Base-by-base conservation (phyloP, 1,284 basidiomycete species). In the Ustilago lituana region DNA sequence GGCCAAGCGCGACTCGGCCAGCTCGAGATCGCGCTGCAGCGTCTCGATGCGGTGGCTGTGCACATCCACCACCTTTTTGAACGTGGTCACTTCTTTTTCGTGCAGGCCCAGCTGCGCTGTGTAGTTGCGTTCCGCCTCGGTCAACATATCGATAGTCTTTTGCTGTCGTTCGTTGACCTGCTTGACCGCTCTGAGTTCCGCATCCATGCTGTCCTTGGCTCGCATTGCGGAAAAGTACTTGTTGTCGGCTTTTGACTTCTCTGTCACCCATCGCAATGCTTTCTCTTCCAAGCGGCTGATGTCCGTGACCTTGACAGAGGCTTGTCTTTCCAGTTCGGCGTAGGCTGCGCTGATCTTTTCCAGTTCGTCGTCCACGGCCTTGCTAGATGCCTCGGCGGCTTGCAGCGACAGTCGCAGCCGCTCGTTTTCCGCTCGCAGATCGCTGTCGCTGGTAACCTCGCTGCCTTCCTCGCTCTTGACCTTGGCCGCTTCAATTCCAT, bases 171-270 rank as follows among this genome's bases (percentile, higher is more conserved):
- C 92, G 15, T 89, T 82, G 44, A 86, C 87, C 35, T 88, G 85
- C 31, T 85, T 82, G 20, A 90, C 83, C 31, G 87, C 88, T 80
- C 91, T 91, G 59, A 88, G 87, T 81, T 96, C 92, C 2, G 85
- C 85, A 32, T 93, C 91, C 5, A 90, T 83, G 3, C 90, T 89
- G 65, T 97, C 94, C 81, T 92, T 94, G 56, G 90, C 89, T 29
- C 92, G 89, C 90, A 95, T 93, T 5, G 90, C 89, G 23, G 91
- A 88, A 81, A 90, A 98, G 83, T 89, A 98, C 83, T 94, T 96
- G 85, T 94, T 96, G 76, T 98, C 94, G 19, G 91, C 89, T 84
- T 95, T 97, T 12, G 92, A 91, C 89, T 88, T 91, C 56, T 84
- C 84, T n/a, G 82, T 82, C 3, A 79, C 79, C 22, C 83, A 73